Evolutionary conservation across 139 green algal genomes (phyloP).

Genomic region (Axilococcus clingmanii): DNA sequence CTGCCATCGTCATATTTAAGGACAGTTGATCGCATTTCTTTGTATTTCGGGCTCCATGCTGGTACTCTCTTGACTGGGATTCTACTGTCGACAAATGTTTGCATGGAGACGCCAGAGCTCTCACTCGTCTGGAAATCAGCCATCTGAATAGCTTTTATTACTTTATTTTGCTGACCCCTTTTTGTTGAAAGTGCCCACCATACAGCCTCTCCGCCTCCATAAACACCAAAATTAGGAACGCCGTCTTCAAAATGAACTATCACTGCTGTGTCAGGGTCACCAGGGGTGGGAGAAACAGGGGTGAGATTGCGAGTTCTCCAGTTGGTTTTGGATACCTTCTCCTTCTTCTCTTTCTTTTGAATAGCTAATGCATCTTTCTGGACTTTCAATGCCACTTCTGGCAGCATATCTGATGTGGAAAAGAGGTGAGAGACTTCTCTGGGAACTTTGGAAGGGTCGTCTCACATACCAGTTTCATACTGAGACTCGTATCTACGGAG

Average conservation of each 20-base stretch:
- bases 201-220: not conserved
- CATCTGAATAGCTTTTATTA: slow-evolving; percentile 1
- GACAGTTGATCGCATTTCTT: slow-evolving; percentile 12
- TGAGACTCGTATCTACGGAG: too few species aligned
- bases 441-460: too few species aligned
- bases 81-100: not conserved
- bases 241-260: not conserved
- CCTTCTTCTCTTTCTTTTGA: not conserved
- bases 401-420: not conserved
- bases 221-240: not conserved
- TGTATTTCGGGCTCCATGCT: slow-evolving; percentile 7
- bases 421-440: too few species aligned
- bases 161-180: slow-evolving; percentile 4
- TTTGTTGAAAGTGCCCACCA: slow-evolving; percentile 9
- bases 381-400: not conserved
- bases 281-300: not conserved
- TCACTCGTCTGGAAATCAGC: not conserved
- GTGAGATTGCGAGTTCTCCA: not conserved
- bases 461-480: too few species aligned
- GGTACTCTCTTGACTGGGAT: not conserved
- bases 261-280: not conserved
- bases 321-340: not conserved
- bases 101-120: not conserved
- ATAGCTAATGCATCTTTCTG: not conserved
- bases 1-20: slow-evolving; percentile 11